phyloP scores from a whole-genome alignment of 768 basidiomycete species.

The Amanita exitialis region DNA sequence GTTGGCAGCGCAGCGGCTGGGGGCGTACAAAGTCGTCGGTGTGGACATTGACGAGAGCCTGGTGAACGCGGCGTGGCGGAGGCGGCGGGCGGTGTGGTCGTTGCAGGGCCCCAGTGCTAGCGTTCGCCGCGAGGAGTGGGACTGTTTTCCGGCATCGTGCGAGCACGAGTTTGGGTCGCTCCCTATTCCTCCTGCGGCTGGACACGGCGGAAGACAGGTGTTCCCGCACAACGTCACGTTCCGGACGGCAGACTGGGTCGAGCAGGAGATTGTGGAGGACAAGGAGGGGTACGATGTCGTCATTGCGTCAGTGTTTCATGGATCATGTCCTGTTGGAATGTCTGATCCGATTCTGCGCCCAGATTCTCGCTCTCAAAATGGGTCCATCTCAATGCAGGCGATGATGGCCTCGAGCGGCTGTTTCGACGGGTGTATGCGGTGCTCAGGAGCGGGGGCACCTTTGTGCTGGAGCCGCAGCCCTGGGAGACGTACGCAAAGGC shows the following conservation, averaged over 20 bases:
- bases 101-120: slow-evolving; percentile 33
- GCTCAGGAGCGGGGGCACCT: slow-evolving; percentile 52
- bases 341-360: background rate
- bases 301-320: slow-evolving; percentile 50
- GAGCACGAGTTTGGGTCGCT: slow-evolving; percentile 69
- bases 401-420: slow-evolving; percentile 58
- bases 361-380: slow-evolving; percentile 88
- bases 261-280: slow-evolving; percentile 44
- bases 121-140: slow-evolving; percentile 3
- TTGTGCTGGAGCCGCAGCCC: slow-evolving; percentile 76
- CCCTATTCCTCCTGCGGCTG: slow-evolving; percentile 43
- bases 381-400: slow-evolving; percentile 81
- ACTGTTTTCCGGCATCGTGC: slow-evolving; percentile 73
- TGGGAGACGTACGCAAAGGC: slow-evolving; percentile 83
- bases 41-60: slow-evolving; percentile 80
- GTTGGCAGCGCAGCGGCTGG: slow-evolving; percentile 48
- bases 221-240: slow-evolving; percentile 83
- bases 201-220: slow-evolving; percentile 17
- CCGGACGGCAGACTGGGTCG: slow-evolving; percentile 66
- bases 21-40: slow-evolving; percentile 60
- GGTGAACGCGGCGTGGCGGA: slow-evolving; percentile 67
- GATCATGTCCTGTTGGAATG: background rate
- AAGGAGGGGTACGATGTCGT: slow-evolving; percentile 63
- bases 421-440: slow-evolving; percentile 51
- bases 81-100: slow-evolving; percentile 64